Evolutionary conservation across 1,139 yeast species (phyloP), one percentile per base, ranked within the genome.

Genomic region (Yamadazyma diospyri): DNA sequence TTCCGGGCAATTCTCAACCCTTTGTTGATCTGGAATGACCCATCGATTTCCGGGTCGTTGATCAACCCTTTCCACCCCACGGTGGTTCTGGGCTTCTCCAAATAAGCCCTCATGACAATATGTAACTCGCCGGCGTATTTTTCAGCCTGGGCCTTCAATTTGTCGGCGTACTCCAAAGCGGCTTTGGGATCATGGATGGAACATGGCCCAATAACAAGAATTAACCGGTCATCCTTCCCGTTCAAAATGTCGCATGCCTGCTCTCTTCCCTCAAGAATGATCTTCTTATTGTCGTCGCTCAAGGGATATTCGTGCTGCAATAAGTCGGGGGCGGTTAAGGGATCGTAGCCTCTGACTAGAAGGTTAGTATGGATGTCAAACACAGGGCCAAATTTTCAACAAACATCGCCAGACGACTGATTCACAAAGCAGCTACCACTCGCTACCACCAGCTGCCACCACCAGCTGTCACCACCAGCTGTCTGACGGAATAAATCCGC

Each of bases 1-100:
- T 83, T 81, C 59, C 98, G 78, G 16, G 97, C 74, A 44, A 89
- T 81, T 50, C 94, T 72, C 48, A 92, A 76, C 45, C 98, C 98
- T 64, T 88, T 87, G 70, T 92, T 92, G 59, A 92, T 92, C 50
- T 88, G 80, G 79, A 86, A 89, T 36, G 97, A 76, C 40, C 87
- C 89, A 57, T 92, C 96, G 48, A 92, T 83, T 52, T 92, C 95
- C 16, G 98, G 98, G 61, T 92, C 98, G 59, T 92, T 92, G 53
- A 92, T 89, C 50, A 92, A 72, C 45, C 97, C 98, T 64, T 92
- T 92, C 98, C 98, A 92, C 41, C 98, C 98, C 34, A 92, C 97
- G 16, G 97, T 92, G 34, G 98, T 92, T 67, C 98, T 80, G 45
- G 98, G 98, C 64, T 92, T 92, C 63, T 92, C 98, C 53, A 92